A percentile compares a stretch with the other conserved stretches of the same genome.
Evolutionary conservation across 345 rosid genomes (phyloP).

Genomic region (Melastoma malabathricum): DNA sequence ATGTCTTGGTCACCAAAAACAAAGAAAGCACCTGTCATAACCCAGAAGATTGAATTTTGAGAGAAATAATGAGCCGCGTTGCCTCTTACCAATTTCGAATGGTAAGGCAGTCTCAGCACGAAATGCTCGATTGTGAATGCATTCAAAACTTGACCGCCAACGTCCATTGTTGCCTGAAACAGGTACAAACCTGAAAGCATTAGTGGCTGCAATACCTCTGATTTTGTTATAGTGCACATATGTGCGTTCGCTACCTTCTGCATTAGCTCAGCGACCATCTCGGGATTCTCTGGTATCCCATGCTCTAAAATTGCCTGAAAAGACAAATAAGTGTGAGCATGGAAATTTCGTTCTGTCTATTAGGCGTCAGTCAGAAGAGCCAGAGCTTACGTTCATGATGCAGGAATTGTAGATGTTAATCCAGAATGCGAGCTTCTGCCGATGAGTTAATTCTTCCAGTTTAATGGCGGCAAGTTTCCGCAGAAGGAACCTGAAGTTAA

Average conservation of each 20-base stretch:
- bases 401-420: slow-evolving; percentile 81
- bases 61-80: neutral
- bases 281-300: slow-evolving; percentile 68
- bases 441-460: slow-evolving; percentile 65
- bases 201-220: too few relatives aligned
- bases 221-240: neutral
- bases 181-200: slow-evolving; percentile 1
- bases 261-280: slow-evolving; percentile 70
- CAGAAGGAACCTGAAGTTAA: slow-evolving; percentile 42
- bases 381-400: slow-evolving; percentile 58
- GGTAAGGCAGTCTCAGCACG: slow-evolving; percentile 84
- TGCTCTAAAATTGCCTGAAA: slow-evolving; percentile 67
- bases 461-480: slow-evolving; percentile 59
- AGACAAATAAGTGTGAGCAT: neutral
- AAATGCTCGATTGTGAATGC: slow-evolving; percentile 87
- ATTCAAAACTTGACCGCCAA: slow-evolving; percentile 64
- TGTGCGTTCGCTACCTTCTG: slow-evolving; percentile 41
- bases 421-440: slow-evolving; percentile 96
- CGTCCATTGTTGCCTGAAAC: slow-evolving; percentile 57
- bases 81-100: slow-evolving; percentile 68
- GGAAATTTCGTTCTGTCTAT: too few relatives aligned
- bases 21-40: neutral
- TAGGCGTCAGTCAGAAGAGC: too few relatives aligned
- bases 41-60: neutral
- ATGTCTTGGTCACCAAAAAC: slow-evolving; percentile 25